A percentile compares a stretch with the other conserved stretches of the same genome.
Evolutionary conservation across 2,329 filamentous ascomycete species (phyloP).

Genomic region (Penicillium sp.): DNA sequence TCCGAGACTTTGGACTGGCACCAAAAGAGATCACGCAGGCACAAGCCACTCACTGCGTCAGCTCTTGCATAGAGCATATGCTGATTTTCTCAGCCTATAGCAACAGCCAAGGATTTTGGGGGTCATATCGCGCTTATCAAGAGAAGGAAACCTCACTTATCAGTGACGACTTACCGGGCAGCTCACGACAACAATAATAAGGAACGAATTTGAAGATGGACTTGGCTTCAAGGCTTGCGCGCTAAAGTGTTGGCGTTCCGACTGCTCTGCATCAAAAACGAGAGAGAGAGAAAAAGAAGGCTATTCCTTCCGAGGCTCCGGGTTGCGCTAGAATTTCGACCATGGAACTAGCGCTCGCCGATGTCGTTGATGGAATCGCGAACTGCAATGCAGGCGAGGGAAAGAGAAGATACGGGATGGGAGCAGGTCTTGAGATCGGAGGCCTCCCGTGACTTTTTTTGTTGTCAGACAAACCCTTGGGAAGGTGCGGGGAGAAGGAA

Average conservation of each 20-base stretch:
- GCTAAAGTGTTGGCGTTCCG: background rate
- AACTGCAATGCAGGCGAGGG: background rate
- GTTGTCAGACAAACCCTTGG: background rate
- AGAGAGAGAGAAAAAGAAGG: background rate
- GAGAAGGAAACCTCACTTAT: background rate
- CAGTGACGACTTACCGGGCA: constrained; percentile 3
- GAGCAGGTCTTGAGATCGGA: background rate
- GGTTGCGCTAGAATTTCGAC: background rate
- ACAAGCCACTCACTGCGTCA: constrained; percentile 21
- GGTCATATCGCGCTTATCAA: background rate
- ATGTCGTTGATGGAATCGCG: background rate
- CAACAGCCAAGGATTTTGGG: background rate
- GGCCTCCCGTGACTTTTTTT: constrained; percentile 1
- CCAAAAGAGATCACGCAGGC: constrained; percentile 24
- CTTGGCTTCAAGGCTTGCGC: constrained; percentile 3
- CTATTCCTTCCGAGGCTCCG: background rate
- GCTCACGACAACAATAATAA: background rate
- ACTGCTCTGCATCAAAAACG: background rate
- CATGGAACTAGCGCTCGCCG: background rate
- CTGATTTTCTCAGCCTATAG: background rate
- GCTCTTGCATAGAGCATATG: background rate
- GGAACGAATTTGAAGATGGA: background rate
- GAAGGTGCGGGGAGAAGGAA: constrained; percentile 9
- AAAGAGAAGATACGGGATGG: background rate
- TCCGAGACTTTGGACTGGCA: constrained; percentile 8